A percentile compares a stretch with the other conserved stretches of the same genome.
phyloP scores from a whole-genome alignment of 2,329 filamentous ascomycete genomes.

The Pseudocercospora crystallina region DNA sequence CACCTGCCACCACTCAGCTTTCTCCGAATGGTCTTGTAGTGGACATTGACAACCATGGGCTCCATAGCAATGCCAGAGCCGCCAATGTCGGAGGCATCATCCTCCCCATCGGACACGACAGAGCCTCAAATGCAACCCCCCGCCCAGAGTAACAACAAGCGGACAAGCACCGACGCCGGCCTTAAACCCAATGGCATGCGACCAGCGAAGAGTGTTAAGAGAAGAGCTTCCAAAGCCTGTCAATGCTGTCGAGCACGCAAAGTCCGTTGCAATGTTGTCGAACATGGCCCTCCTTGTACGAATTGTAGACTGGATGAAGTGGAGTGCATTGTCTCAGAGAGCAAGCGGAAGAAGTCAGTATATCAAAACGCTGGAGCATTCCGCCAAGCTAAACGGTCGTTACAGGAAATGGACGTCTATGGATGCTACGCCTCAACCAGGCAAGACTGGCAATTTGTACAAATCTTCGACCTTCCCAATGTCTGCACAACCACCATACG shows the following conservation, averaged over 20 bases:
- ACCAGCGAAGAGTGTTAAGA: constrained; percentile 64
- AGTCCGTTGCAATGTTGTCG: constrained; percentile 90
- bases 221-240: constrained; percentile 87
- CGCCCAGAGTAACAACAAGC: constrained; percentile 42
- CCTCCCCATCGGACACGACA: constrained; percentile 29
- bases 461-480: constrained; percentile 30
- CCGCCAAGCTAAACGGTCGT: background rate
- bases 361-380: background rate
- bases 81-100: constrained; percentile 31
- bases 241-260: constrained; percentile 86
- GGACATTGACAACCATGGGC: constrained; percentile 18
- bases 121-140: constrained; percentile 20
- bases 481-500: constrained; percentile 35
- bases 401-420: constrained; percentile 38
- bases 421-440: constrained; percentile 22
- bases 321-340: constrained; percentile 68
- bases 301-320: constrained; percentile 82
- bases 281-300: constrained; percentile 78
- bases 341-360: constrained; percentile 80
- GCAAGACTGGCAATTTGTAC: constrained; percentile 21
- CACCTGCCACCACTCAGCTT: constrained; percentile 7
- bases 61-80: constrained; percentile 24
- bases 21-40: constrained; percentile 2
- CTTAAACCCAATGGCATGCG: constrained; percentile 49
- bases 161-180: constrained; percentile 58